Evolutionary conservation across 2,329 filamentous ascomycete species (phyloP), one percentile per base, ranked within the genome.

Genomic region (Botrytis byssoidea): DNA sequence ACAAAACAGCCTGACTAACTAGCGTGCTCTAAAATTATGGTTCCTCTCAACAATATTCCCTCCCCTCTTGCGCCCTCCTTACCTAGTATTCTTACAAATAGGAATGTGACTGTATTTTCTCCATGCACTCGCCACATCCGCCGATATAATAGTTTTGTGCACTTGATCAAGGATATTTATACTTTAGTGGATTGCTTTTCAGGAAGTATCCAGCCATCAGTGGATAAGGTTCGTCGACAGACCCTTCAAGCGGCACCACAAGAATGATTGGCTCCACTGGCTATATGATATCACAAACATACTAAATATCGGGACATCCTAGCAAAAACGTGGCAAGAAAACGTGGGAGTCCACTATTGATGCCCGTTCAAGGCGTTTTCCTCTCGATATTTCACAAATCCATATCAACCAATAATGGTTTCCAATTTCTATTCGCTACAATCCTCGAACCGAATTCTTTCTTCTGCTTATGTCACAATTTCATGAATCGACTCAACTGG

Each of bases 301-400:
- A 40, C 18, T 22, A 67, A 51, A 37, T 2, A 12, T 67, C 46
- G 65, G 51, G 51, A 59, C 22, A 71, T 71, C 69, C 69, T 10
- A 22, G 69, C 0, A 35, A 71, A 71, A 71, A 71, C 69, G 57
- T 71, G 69, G 69, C 69, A 55, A 51, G 59, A 71, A 71, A 71
- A 71, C 69, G 69, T 71, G 69, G 69, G 59, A 71, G 69, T 37
- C 69, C 69, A 71, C 69, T 71, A 63, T 71, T 65, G 69, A 65
- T 65, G 37, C 59, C 42, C 69, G 57, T 65, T 63, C 57, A 51
- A 35, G 69, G 69, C 42, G 22, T 32, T 70, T 44, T 18, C 18
- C 42, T 57, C 25, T 32, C 25, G 44, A 66, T 42, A 67, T 40
- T 32, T 35, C 35, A 25, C 16, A 40, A 59, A 29, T 35, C 25